Evolutionary conservation across 2,329 filamentous ascomycete species (phyloP).

Genomic region (Cordyceps cicadae): DNA sequence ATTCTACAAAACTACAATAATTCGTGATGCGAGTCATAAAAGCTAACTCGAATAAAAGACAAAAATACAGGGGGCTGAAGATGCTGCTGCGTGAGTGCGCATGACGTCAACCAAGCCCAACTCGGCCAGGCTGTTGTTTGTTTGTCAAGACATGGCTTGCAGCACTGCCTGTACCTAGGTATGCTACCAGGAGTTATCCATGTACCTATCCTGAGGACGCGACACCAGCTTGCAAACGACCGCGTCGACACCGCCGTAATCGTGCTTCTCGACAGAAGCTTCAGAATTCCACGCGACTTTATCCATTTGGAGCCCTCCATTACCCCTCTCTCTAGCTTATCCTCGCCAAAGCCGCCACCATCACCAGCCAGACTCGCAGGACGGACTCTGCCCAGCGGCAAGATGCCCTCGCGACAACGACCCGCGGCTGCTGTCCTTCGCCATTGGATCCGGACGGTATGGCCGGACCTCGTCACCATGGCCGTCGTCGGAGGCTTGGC

Average conservation of each 20-base stretch:
- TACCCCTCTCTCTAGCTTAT: too few relatives aligned
- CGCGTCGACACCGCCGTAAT: neutral
- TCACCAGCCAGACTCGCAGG: too few relatives aligned
- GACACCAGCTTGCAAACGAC: neutral
- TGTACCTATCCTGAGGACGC: neutral
- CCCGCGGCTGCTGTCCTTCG: slow-evolving; percentile 16
- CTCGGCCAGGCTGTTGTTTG: neutral
- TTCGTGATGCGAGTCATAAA: neutral
- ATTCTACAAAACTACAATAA: neutral
- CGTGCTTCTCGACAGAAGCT: neutral
- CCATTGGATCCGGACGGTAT: slow-evolving; percentile 50
- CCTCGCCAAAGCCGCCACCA: neutral
- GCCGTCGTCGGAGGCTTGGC: slow-evolving; percentile 34
- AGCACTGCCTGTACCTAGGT: too few relatives aligned
- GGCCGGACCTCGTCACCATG: slow-evolving; percentile 54
- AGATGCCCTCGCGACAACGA: slow-evolving; percentile 2
- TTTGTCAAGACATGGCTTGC: neutral
- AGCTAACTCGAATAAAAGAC: neutral
- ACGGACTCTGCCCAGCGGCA: neutral
- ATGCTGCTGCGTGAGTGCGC: neutral
- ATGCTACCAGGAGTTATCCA: too few relatives aligned
- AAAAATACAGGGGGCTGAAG: neutral
- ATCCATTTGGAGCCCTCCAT: too few relatives aligned
- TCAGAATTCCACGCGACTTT: neutral
- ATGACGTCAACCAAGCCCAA: slow-evolving; percentile 11